Percentiles rank a stretch among this genome's conserved stretches.
These are phyloP conservation scores for Leptographium procerum DNA, from an alignment of 2,329 filamentous ascomycete species.

Conservation along the genomic window DNA sequence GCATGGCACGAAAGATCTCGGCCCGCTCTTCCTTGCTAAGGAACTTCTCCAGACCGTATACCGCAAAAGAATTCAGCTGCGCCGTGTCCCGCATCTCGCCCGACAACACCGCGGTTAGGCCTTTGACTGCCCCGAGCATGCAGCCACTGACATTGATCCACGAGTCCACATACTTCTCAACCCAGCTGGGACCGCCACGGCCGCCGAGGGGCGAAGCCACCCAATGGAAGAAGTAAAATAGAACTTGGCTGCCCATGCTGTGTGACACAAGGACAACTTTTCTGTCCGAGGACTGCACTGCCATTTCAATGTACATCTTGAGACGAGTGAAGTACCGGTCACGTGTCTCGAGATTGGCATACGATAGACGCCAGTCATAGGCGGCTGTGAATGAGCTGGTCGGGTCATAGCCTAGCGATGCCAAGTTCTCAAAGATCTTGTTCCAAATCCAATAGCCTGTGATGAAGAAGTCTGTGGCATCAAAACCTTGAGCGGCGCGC, in stretches of 20 bases:
- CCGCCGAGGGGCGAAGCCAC: slow-evolving; percentile 72
- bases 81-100: slow-evolving; percentile 98
- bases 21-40: slow-evolving; percentile 80
- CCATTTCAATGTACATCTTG: slow-evolving; percentile 82
- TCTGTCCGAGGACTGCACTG: slow-evolving; percentile 56
- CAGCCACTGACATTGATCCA: slow-evolving; percentile 99
- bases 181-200: slow-evolving; percentile 75
- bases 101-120: slow-evolving; percentile 77
- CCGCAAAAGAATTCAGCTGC: slow-evolving; percentile 89
- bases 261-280: slow-evolving; percentile 85
- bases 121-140: slow-evolving; percentile 92
- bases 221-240: slow-evolving; percentile 70
- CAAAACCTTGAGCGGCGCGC: slow-evolving; percentile 88
- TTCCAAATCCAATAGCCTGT: slow-evolving; percentile 98
- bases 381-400: slow-evolving; percentile 58
- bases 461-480: slow-evolving; percentile 92
- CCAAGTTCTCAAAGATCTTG: slow-evolving; percentile 94
- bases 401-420: slow-evolving; percentile 91
- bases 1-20: slow-evolving; percentile 94
- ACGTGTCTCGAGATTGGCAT: slow-evolving; percentile 75
- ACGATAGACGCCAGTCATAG: slow-evolving; percentile 89
- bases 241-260: slow-evolving; percentile 94
- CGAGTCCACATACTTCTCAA: slow-evolving; percentile 77
- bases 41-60: slow-evolving; percentile 95
- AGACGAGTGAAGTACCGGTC: slow-evolving; percentile 91